Evolutionary conservation across 2,329 filamentous ascomycete genomes (phyloP).

Genomic region (Xylaria arbuscula): DNA sequence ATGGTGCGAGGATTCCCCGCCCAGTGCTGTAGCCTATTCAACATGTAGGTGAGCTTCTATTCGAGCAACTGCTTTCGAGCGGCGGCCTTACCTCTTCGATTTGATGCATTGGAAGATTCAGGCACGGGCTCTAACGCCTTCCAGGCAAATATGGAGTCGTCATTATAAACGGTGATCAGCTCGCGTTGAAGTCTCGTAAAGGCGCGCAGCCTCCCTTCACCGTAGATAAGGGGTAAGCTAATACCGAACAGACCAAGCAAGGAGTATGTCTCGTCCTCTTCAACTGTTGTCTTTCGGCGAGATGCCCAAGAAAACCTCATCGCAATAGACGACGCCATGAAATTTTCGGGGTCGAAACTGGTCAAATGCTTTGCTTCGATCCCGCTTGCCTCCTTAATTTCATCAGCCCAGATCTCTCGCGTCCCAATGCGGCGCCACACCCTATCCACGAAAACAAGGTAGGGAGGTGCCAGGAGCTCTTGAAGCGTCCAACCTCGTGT

Average conservation of each 20-base stretch:
- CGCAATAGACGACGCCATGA: slow-evolving; percentile 37
- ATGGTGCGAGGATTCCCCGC: slow-evolving; percentile 28
- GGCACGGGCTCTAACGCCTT: too few relatives aligned
- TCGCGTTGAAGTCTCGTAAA: slow-evolving; percentile 46
- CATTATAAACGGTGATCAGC: slow-evolving; percentile 37
- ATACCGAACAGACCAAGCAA: slow-evolving; percentile 47
- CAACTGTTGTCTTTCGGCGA: slow-evolving; percentile 38
- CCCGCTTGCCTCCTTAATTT: slow-evolving; percentile 18
- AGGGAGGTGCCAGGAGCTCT: slow-evolving; percentile 22
- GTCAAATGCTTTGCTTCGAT: slow-evolving; percentile 25
- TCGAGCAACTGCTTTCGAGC: too few relatives aligned
- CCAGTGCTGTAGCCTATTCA: background rate
- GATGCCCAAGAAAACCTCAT: slow-evolving; percentile 47
- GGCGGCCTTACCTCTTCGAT: too few relatives aligned
- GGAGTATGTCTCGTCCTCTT: slow-evolving; percentile 46
- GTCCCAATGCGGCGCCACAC: slow-evolving; percentile 17
- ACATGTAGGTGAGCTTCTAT: too few relatives aligned
- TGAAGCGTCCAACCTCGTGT: slow-evolving; percentile 4
- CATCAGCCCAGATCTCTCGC: slow-evolving; percentile 16
- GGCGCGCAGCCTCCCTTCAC: slow-evolving; percentile 44
- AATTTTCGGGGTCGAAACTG: background rate
- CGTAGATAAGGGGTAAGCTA: slow-evolving; percentile 48
- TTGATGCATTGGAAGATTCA: too few relatives aligned
- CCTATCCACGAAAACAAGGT: slow-evolving; percentile 26
- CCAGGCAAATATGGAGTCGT: slow-evolving; percentile 36